Evolutionary conservation across 1,284 basidiomycete genomes (phyloP), one percentile per base, ranked within the genome.

Genomic region (Meira nashicola): DNA sequence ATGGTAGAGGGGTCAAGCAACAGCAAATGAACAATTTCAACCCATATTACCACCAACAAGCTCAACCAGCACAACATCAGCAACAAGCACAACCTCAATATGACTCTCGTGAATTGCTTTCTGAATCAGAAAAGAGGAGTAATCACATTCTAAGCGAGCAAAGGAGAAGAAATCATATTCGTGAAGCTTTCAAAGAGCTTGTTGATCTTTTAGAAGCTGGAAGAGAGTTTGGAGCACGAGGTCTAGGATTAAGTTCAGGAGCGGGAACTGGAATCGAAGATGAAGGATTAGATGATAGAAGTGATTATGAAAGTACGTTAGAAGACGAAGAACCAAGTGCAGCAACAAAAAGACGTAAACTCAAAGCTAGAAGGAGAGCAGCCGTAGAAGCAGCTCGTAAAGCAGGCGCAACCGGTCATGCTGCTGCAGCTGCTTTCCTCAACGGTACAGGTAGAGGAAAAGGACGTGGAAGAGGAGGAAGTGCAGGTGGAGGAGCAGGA

Each of bases 181-280:
- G 76, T 8, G 71, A 76, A 58, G 70, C 69, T 15, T 77, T 78
- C 63, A 71, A 68, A 40, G 68, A 69, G 54, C 68, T 78, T n/a
- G 72, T 76, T 0, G 71, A 73, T 11, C 63, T 78, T 17, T 62
- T 77, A 12, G 74, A 75, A 25, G 62, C 65, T n/a, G 74, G 74
- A 14, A 64, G 76, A n/a, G 60, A 47, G 39, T 70, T 68, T 46
- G 74, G 74, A 1, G 76, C 76, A n/a, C 64, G 73, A 2, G 76
- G 74, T 2, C 56, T 77, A 10, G 76, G 76, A 25, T 65, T 77
- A 0, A 68, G 68, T 37, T 62, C 69, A 1, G 76, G 74, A 17
- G 72, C 72, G 2, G 76, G 76, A 15, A 77, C 73, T 0, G 74
- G 76, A 41, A 70, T 77, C 1, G 76, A 77, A 57, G 76, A 77